Conservation (phyloP, 2,329 filamentous ascomycete species). For the Chalaropsis ovoidea region DNA sequence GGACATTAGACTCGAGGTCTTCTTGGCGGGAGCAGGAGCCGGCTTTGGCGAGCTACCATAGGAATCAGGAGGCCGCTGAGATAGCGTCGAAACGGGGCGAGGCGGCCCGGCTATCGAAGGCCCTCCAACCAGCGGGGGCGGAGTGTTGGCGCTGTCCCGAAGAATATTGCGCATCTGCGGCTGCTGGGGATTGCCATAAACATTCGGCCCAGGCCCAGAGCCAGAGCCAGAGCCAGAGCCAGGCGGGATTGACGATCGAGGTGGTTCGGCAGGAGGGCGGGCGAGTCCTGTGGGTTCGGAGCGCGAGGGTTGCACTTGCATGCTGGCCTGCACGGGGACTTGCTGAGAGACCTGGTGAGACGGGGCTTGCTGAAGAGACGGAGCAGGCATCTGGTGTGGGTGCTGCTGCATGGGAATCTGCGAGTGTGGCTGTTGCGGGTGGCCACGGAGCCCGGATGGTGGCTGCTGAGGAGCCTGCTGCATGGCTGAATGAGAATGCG, state of each 20-base stretch:
- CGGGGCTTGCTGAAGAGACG: neutral
- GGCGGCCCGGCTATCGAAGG: neutral
- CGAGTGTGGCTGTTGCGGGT: constrained; percentile 6
- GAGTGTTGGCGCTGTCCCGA: constrained; percentile 13
- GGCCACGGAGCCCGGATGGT: constrained; percentile 1
- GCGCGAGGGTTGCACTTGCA: neutral
- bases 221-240: neutral
- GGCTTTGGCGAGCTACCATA: constrained; percentile 22
- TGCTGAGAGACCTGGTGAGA: neutral
- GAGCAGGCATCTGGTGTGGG: constrained; percentile 3
- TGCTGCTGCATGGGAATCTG: constrained; percentile 19
- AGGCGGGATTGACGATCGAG: constrained; percentile 4
- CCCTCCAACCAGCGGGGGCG: constrained; percentile 3
- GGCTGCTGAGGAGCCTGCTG: neutral
- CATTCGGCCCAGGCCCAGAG: neutral
- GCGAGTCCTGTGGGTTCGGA: neutral
- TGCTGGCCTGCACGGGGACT: neutral
- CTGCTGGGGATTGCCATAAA: neutral
- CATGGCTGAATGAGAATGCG: constrained; percentile 5
- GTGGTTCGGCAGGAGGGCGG: neutral
- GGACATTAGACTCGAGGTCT: constrained; percentile 54
- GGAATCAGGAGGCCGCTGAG: constrained; percentile 18
- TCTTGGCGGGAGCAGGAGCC: constrained; percentile 37
- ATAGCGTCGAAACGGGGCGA: constrained; percentile 6
- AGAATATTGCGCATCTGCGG: constrained; percentile 20